Evolutionary conservation across 202 grass and related monocot genomes (phyloP), one percentile per base, ranked within the genome.

Genomic region (Schoenoplectus tabernaemontani): DNA sequence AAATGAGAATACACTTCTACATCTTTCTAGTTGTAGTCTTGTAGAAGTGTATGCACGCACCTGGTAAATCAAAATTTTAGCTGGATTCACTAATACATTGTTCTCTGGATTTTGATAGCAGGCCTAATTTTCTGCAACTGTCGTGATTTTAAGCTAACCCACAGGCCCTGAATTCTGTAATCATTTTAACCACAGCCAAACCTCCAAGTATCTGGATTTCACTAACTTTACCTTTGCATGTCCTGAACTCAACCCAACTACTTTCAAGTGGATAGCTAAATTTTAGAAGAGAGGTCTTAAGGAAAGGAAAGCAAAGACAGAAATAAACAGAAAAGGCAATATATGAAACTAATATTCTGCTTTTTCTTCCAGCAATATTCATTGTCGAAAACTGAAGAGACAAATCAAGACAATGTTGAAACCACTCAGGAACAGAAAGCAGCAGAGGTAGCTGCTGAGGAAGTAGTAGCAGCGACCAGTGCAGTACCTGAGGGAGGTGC

Each of bases 351-450:
- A 38, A 84, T 59, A 24, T 47, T 50, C 28, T 57, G 19, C 8
- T 64, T 66, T 74, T 74, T 24, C 57, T 1, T 43, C 15, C 78
- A 80, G 78, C 78, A 64, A 80, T 80, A 80, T 64, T n/a, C 59
- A 23, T 64, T 53, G 9, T n/a, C 65, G 78, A 64, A 80, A 64
- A 65, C 59, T 68, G 42, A 77, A 63, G 39, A 71, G 47, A 63
- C 64, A 72, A 54, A 42, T 85, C 41, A 82, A 81, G 47, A 66
- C 48, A 41, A 72, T 79, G 59, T 60, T 20, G 68, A 60, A 76
- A 65, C 75, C 44, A 19, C 17, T 23, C 26, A 79, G 61, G 76
- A 87, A 4, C 78, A 87, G 75, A 89, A 84, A 78, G 64, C 85
- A 56, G 81, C 54, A 76, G 74, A 78, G 64, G 22, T 16, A 32